These are phyloP conservation scores for Diaporthe citrichinensis DNA, from an alignment of 2,329 filamentous ascomycete species.

Conservation along the genomic window DNA sequence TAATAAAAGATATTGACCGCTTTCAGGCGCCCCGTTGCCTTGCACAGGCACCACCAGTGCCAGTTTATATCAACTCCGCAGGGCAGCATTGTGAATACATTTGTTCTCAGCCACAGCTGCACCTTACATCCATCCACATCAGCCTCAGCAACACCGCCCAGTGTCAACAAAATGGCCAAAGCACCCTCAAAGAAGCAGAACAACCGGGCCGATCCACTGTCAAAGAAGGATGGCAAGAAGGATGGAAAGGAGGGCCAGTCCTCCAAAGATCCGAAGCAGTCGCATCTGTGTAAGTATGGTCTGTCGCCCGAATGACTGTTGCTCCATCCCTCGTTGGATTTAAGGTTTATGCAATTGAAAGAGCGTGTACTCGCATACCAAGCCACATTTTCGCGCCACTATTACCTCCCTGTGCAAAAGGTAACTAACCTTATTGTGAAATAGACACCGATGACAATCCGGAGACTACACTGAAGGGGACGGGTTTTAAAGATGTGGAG, in stretches of 20 bases:
- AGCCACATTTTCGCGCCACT: neutral
- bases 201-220: conserved; percentile 38
- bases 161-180: conserved; percentile 33
- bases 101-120: neutral
- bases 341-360: neutral
- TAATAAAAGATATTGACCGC: neutral
- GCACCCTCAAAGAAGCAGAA: conserved; percentile 37
- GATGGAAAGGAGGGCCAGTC: conserved; percentile 18
- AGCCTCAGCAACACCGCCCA: neutral
- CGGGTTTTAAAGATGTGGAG: conserved; percentile 41
- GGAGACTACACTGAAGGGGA: conserved; percentile 38
- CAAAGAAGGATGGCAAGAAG: conserved; percentile 24
- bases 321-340: neutral
- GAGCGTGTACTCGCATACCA: neutral
- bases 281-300: conserved; percentile 32
- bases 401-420: neutral
- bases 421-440: neutral
- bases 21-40: conserved; percentile 7
- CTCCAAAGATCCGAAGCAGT: conserved; percentile 34
- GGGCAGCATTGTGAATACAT: neutral
- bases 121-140: neutral
- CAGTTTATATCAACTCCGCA: neutral
- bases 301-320: too few species aligned
- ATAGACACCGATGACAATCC: conserved; percentile 40
- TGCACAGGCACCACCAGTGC: conserved; percentile 1